Evolutionary conservation across 108 stramenopile species (phyloP), one percentile per base, ranked within the genome.

Genomic region (Cyclotella kingstonii): DNA sequence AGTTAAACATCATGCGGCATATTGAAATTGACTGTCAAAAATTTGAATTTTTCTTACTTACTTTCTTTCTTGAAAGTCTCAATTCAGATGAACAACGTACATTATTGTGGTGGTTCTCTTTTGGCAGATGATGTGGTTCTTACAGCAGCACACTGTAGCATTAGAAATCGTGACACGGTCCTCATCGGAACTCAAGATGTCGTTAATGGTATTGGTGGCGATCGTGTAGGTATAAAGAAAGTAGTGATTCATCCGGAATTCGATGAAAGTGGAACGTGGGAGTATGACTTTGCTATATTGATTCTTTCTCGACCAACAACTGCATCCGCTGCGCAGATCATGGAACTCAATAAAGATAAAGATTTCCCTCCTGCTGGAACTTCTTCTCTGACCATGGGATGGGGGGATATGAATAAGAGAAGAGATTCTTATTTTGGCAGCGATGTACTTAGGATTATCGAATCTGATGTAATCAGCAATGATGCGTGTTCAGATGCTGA

Each of bases 351-450:
- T 21, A 17, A 21, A 11, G 33, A 53, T 1, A 35, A 36, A 17
- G 17, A 53, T 36, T 53, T 21, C 35, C 52, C 52, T 2, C n/a
- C 33, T 9, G 15, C 34, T 5, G 52, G 52, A 1, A 53, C 52
- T 21, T 5, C 17, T 8, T 33, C 18, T 5, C 18, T 36, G 23
- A 21, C 22, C 17, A 53, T 53, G 52, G 52, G 52, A 8, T 53
- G 52, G 52, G 52, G 52, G 10, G 52, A 53, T 36, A 17, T 53
- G 33, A 53, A 53, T 22, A 19, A 53, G 21, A 33, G 35, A 36
- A 36, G 1, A 1, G 35, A 53, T 2, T 38, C 35, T 21, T 53
- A 17, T 36, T 2, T 38, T 22, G 5, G 35, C 15, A 53, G 52
- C 35, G 52, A 53, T 15, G 11, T 12, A 21, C 35, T 53, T 17